phyloP scores from a whole-genome alignment of 805 yeast species.

The Candida khao-thaluensis region DNA sequence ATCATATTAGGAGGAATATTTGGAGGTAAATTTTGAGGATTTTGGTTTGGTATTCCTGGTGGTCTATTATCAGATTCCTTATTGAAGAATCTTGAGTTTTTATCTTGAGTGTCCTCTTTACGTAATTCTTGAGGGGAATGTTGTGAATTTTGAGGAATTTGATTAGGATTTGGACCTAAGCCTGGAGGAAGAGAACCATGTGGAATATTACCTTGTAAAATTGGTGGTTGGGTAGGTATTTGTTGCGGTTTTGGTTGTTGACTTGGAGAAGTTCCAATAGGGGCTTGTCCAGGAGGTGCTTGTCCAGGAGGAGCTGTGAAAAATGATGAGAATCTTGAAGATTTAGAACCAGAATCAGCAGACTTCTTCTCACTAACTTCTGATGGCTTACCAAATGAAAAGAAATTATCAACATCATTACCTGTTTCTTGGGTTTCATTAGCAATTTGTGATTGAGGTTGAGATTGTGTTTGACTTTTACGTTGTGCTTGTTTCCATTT shows the following conservation, averaged over 20 bases:
- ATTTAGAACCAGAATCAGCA: conserved; percentile 20
- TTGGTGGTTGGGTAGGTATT: neutral
- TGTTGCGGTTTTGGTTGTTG: conserved; percentile 1
- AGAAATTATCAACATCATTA: conserved; percentile 45
- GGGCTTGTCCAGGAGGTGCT: conserved; percentile 8
- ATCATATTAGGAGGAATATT: conserved; percentile 9
- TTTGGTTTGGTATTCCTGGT: conserved; percentile 10
- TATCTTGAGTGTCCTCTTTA: conserved; percentile 1
- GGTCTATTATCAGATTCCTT: conserved; percentile 11
- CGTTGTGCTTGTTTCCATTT: conserved; percentile 45
- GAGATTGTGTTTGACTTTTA: conserved; percentile 21
- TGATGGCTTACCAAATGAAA: conserved; percentile 37
- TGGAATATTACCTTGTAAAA: neutral
- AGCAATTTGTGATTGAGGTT: conserved; percentile 11
- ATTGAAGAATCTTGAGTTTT: conserved; percentile 17
- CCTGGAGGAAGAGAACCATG: neutral
- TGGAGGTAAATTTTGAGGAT: conserved; percentile 8
- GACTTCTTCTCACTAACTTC: conserved; percentile 15
- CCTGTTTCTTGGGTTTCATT: too few relatives aligned
- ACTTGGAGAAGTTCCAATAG: neutral
- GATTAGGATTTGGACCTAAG: too few relatives aligned
- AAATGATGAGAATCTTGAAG: conserved; percentile 39
- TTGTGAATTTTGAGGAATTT: conserved; percentile 1
- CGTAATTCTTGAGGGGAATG: neutral
- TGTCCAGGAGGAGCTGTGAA: conserved; percentile 18